A percentile compares a stretch with the other conserved stretches of the same genome.
These are phyloP conservation scores for Prunus salicina DNA, from an alignment of 306 rosid species.

Conservation along the genomic window DNA sequence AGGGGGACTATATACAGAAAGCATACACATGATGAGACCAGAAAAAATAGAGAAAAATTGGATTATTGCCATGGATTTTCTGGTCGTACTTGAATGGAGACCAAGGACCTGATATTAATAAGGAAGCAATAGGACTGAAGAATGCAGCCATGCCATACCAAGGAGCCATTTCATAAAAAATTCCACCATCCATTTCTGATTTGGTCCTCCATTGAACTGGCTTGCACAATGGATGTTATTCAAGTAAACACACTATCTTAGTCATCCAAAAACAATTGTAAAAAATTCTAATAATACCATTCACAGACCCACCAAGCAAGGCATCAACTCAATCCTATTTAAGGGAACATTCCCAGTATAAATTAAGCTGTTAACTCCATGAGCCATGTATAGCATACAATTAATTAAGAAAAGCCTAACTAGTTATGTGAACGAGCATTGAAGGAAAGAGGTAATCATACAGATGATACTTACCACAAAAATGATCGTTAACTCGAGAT, in stretches of 20 bases:
- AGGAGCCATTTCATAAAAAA: neutral
- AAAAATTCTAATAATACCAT: neutral
- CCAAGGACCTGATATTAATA: neutral
- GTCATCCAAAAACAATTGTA: neutral
- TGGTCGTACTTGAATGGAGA: neutral
- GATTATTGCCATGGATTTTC: neutral
- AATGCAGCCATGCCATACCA: neutral
- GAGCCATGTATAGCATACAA: neutral
- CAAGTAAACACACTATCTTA: neutral
- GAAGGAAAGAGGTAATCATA: neutral
- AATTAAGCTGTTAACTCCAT: neutral
- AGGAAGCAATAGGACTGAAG: neutral
- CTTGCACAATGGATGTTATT: neutral
- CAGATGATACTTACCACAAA: constrained; percentile 61
- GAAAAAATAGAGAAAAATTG: neutral
- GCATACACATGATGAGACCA: neutral
- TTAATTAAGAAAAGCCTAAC: constrained; percentile 1
- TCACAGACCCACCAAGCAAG: neutral
- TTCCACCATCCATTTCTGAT: neutral
- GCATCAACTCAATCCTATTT: constrained; percentile 7
- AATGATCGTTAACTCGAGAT: constrained; percentile 69
- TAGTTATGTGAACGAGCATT: neutral
- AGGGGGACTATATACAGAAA: neutral
- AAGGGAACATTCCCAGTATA: neutral
- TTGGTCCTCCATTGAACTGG: neutral